Evolutionary conservation across 352 stramenopile species (phyloP), one percentile per base, ranked within the genome.

Genomic region (Pythium rishiriense): DNA sequence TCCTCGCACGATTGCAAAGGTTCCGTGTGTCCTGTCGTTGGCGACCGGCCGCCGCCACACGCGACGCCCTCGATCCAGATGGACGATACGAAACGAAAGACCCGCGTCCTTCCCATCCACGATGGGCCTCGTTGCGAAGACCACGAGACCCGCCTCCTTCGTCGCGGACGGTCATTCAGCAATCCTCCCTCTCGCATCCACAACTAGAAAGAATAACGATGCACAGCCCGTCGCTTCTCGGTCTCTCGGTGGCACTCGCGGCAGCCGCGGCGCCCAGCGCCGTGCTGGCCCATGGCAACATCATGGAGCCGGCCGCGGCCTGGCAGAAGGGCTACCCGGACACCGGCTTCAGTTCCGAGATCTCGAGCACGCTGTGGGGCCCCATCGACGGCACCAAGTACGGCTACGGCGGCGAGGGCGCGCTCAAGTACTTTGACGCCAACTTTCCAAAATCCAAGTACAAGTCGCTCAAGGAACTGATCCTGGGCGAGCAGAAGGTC

Each of bases 401-500:
- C 64, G 76, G 76, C 63, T 82, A 85, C 62, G 74, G 74, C 6
- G 21, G 48, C 25, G 65, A 72, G 19, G 76, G 66, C 15, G 69
- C 60, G 12, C 46, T 76, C 57, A 70, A 75, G 35, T 78, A 75
- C 50, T 73, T 81, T 55, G 76, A 72, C 33, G 65, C 53, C 53
- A 74, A 64, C 43, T 74, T 79, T 33, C 59, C 67, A 3, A 63
- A 62, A 1, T 76, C 72, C 29, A 53, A 73, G 29, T 79, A 77
- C 39, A 62, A 70, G 28, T 76, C 68, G 22, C 69, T 87, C 17
- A 60, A 61, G 11, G 66, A 72, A 1, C 69, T 85, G 24, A 81
- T 87, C 57, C 25, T 71, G 22, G 68, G 68, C 54, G 78, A 83
- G 55, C 77, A 83, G 51, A 66, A 76, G 48, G 64, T 83, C 11